phyloP scores from a whole-genome alignment of 345 rosid species.

The Lumnitzera racemosa region DNA sequence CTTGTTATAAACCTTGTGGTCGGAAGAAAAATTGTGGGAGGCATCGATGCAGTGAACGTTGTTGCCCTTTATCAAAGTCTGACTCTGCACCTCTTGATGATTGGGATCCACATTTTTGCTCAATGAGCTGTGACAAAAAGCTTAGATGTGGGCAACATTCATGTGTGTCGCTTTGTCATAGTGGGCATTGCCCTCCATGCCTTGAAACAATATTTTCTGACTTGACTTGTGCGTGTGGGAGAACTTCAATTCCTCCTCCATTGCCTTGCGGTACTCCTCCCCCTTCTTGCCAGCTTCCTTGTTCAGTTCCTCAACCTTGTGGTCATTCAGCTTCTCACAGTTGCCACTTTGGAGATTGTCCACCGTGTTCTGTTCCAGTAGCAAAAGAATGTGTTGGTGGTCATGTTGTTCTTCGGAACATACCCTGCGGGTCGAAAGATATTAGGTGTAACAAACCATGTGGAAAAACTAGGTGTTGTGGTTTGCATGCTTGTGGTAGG shows the following conservation, averaged over 20 bases:
- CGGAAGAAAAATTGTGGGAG: constrained; percentile 88
- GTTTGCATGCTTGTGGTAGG: constrained; percentile 88
- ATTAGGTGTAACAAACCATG: constrained; percentile 88
- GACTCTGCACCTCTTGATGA: constrained; percentile 30
- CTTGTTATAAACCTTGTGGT: constrained; percentile 76
- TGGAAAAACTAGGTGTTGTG: constrained; percentile 92
- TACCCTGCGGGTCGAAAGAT: constrained; percentile 92
- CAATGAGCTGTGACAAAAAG: constrained; percentile 83
- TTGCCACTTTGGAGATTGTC: constrained; percentile 97
- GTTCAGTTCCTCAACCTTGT: constrained; percentile 71
- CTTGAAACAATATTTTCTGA: constrained; percentile 82
- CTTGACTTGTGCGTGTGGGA: constrained; percentile 90
- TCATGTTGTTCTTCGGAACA: constrained; percentile 87
- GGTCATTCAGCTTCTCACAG: constrained; percentile 89
- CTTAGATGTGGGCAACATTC: constrained; percentile 88
- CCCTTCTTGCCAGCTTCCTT: constrained; percentile 83
- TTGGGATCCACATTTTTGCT: constrained; percentile 90
- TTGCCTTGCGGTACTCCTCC: constrained; percentile 86
- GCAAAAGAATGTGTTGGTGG: constrained; percentile 93
- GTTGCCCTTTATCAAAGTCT: constrained; percentile 74
- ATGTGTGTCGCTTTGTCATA: constrained; percentile 83
- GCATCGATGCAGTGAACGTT: constrained; percentile 87
- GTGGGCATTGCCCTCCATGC: constrained; percentile 96
- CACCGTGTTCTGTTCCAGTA: constrained; percentile 84
- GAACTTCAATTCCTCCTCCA: constrained; percentile 92